Evolutionary conservation across 1,284 basidiomycete species (phyloP).

Genomic region (Amylostereum areolatum): DNA sequence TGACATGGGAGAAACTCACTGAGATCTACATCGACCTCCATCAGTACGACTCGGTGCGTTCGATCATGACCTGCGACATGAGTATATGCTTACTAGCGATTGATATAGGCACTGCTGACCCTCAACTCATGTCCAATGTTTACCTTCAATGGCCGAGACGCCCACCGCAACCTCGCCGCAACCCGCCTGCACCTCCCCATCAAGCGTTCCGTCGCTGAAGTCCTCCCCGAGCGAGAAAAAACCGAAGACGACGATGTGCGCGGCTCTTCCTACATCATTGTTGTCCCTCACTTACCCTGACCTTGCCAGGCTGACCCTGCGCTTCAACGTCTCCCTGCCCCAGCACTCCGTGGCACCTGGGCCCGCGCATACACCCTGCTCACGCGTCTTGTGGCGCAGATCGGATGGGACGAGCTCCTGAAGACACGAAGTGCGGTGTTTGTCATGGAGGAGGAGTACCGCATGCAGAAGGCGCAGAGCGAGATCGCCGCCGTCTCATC

Average conservation of each 20-base stretch:
- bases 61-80: too few relatives aligned
- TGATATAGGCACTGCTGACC: constrained; percentile 85
- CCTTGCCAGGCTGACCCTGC: constrained; percentile 80
- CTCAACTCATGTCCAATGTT: constrained; percentile 99
- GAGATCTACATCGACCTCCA: constrained; percentile 90
- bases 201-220: constrained; percentile 80
- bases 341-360: constrained; percentile 93
- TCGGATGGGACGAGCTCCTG: constrained; percentile 98
- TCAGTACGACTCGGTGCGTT: constrained; percentile 72
- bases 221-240: constrained; percentile 63
- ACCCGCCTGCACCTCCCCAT: constrained; percentile 84
- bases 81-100: too few relatives aligned
- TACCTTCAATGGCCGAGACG: constrained; percentile 95
- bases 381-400: constrained; percentile 84
- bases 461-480: constrained; percentile 75
- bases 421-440: constrained; percentile 93
- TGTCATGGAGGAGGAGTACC: constrained; percentile 99
- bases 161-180: constrained; percentile 83
- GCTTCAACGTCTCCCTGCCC: constrained; percentile 88
- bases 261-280: neutral
- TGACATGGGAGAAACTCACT: constrained; percentile 97
- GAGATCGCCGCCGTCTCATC: constrained; percentile 37
- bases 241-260: constrained; percentile 81
- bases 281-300: constrained; percentile 1
- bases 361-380: constrained; percentile 90